Base-by-base conservation (phyloP, 1,139 yeast genomes). In the Barnettozyma hawaiiensis region DNA sequence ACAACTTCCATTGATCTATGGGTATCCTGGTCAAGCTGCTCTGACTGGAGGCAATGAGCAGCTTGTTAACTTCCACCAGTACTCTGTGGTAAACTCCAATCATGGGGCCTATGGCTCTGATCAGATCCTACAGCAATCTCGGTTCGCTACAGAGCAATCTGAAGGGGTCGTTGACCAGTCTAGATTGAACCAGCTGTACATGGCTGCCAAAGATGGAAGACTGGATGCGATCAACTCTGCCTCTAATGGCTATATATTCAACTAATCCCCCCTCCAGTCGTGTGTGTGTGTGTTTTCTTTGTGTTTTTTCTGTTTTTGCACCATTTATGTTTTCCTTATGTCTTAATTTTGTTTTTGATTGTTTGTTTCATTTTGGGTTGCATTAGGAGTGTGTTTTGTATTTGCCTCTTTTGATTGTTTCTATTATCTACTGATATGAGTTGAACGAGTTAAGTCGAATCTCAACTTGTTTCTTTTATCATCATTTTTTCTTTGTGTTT, bases 201-300 rank as follows among this genome's bases (percentile, higher is more conserved):
- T 68, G 34, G 74, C 74, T 37, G 73, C 74, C 11, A 64, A 72
- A 40, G 75, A 71, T 47, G 75, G 75, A 9, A 67, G 75, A 41
- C 54, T 70, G 34, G 75, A 71, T 51, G 57, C 75, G n/a, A 61
- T 71, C 49, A 75, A 71, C 41, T 62, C 71, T 20, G 69, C 64
- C 41, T 58, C 72, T 5, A 60, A 69, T 41, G 72, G 73, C 4
- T 69, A 46, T 36, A 43, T 53, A 26, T 55, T 54, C 39, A 48
- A 51, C 24, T 54, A 40, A 47, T 24, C 27, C 7, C 3, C 9
- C 8, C n/a, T n/a, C 39, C 23, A 36, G 12, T 19, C 9, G 10
- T 27, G 24, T 28, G n/a, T n/a, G n/a, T n/a, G n/a, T n/a, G n/a
- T n/a, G n/a, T 26, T 26, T 26, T 20, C 18, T 33, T 27, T 16